These are phyloP conservation scores for Saturnispora ahearnii DNA, from an alignment of 805 yeast species.

Conservation along the genomic window DNA sequence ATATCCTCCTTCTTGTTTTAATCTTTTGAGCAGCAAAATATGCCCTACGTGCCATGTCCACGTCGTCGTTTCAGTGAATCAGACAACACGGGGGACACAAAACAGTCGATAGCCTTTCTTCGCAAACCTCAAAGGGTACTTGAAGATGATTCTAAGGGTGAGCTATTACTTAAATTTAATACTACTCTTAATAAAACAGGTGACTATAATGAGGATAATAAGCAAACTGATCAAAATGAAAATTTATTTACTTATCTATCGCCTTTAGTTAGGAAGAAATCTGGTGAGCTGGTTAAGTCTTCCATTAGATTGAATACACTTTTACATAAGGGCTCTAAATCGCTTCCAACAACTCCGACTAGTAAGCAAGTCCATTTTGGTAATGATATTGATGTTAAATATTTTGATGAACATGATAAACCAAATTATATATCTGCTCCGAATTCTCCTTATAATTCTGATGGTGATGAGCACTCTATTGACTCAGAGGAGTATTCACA, in stretches of 20 bases:
- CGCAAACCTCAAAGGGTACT: slow-evolving; percentile 22
- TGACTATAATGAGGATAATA: neutral
- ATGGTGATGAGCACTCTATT: slow-evolving; percentile 26
- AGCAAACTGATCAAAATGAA: neutral
- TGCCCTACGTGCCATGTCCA: slow-evolving; percentile 13
- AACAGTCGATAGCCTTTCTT: slow-evolving; percentile 27
- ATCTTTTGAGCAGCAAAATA: neutral
- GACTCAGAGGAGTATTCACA: slow-evolving; percentile 21
- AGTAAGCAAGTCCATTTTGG: slow-evolving; percentile 80
- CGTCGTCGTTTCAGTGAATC: slow-evolving; percentile 6
- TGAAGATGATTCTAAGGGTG: slow-evolving; percentile 12
- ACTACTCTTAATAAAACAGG: slow-evolving; percentile 13
- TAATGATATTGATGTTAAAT: slow-evolving; percentile 61
- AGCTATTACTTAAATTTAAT: slow-evolving; percentile 25
- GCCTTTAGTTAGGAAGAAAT: slow-evolving; percentile 64
- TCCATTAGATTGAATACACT: slow-evolving; percentile 44
- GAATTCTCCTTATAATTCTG: slow-evolving; percentile 45
- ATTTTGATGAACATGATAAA: slow-evolving; percentile 61
- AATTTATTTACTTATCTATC: neutral
- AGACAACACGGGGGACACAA: slow-evolving; percentile 17
- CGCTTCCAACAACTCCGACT: slow-evolving; percentile 49
- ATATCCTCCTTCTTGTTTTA: too few relatives aligned
- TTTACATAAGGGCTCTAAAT: slow-evolving; percentile 22
- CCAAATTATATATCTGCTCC: slow-evolving; percentile 71
- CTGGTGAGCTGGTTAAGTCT: slow-evolving; percentile 80